Percentiles rank a stretch among this genome's conserved stretches.
phyloP scores from a whole-genome alignment of 257 asterid genomes.

The Penstemon barbatus region DNA sequence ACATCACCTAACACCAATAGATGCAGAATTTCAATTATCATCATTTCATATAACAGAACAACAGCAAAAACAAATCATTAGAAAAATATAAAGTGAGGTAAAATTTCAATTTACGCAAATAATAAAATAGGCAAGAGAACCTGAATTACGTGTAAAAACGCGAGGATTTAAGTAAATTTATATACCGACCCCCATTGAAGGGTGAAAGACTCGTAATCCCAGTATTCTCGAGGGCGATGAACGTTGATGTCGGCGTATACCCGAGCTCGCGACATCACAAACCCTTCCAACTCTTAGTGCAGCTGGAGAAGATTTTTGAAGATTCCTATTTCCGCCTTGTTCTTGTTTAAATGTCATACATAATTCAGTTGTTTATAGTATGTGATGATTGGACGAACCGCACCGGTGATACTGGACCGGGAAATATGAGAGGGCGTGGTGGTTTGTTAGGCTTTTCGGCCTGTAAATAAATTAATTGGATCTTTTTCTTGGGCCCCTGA shows the following conservation, averaged over 20 bases:
- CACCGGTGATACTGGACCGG: too few relatives aligned
- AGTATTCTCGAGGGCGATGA: constrained; percentile 84
- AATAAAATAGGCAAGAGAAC: neutral
- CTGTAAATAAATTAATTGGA: too few relatives aligned
- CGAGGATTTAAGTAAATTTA: constrained; percentile 28
- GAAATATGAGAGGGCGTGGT: too few relatives aligned
- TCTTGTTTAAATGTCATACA: too few relatives aligned
- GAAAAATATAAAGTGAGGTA: neutral
- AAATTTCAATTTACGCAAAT: neutral
- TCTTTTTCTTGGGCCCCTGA: too few relatives aligned
- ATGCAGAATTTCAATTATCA: neutral
- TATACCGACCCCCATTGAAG: constrained; percentile 82
- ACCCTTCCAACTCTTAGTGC: too few relatives aligned
- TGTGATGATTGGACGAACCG: too few relatives aligned
- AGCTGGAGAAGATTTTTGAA: too few relatives aligned
- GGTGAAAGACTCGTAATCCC: constrained; percentile 88
- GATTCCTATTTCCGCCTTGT: too few relatives aligned
- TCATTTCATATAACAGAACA: neutral
- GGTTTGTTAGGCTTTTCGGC: too few relatives aligned
- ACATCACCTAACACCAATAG: neutral
- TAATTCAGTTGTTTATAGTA: too few relatives aligned
- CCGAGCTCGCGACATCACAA: constrained; percentile 59
- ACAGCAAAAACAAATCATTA: neutral
- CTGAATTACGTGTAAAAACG: neutral
- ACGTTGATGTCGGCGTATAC: constrained; percentile 81